Conservation (phyloP, 225 moss, liverwort and hornwort genomes). For the Bryoerythrophyllum caledonicum region DNA sequence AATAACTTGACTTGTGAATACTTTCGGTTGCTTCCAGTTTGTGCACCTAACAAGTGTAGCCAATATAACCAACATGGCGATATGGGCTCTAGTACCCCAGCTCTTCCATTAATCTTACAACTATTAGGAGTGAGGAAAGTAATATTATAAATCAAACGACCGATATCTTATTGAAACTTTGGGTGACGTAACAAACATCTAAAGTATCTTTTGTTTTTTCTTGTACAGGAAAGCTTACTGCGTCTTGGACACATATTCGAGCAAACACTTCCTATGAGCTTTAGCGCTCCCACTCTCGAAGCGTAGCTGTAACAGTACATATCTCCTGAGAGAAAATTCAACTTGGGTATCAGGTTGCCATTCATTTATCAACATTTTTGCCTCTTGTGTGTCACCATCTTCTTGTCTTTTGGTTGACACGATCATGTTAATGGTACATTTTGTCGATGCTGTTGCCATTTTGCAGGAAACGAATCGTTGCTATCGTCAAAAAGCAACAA, state of each 20-base stretch:
- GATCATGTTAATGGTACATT: not conserved
- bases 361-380: not conserved
- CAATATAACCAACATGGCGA: no score
- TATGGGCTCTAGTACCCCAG: no score
- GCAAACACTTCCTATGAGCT: conserved; percentile 60
- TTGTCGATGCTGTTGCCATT: not conserved
- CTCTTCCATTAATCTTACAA: no score
- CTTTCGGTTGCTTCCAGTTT: no score
- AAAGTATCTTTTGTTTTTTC: no score
- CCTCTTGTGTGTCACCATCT: not conserved
- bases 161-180: no score
- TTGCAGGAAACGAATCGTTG: not conserved
- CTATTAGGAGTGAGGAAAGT: no score
- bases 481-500: not conserved
- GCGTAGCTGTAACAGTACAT: conserved; percentile 20
- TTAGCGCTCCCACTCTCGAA: conserved; percentile 38
- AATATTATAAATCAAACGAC: no score
- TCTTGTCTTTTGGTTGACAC: not conserved
- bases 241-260: conserved; percentile 76
- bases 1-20: no score
- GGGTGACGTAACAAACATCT: no score
- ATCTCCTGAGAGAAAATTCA: not conserved
- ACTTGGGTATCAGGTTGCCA: not conserved
- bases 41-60: no score
- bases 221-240: conserved; percentile 59